Percentiles rank a stretch among this genome's conserved stretches.
These are phyloP conservation scores for Peronosclerospora sorghi DNA, from an alignment of 352 stramenopile species.

Conservation along the genomic window DNA sequence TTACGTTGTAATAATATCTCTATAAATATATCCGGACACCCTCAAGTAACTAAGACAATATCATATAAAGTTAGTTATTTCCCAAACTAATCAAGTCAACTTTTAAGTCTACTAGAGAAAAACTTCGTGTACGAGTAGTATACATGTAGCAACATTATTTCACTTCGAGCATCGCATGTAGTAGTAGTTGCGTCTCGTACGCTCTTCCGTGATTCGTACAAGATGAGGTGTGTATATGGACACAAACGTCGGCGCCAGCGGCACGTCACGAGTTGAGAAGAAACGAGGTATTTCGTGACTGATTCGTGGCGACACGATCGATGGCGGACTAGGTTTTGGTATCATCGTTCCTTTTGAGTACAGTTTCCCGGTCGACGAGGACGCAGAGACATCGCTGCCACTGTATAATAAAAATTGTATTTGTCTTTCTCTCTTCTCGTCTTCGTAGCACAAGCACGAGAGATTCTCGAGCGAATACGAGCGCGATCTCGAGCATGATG, in stretches of 20 bases:
- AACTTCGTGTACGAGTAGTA: no score
- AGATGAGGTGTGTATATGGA: conserved; percentile 27
- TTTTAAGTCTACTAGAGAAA: no score
- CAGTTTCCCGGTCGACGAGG: conserved; percentile 15
- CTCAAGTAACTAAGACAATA: no score
- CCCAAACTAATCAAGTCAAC: no score
- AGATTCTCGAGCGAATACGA: conserved; percentile 10
- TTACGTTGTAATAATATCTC: no score
- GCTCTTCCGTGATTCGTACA: conserved; percentile 24
- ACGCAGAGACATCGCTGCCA: conserved; percentile 27
- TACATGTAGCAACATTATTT: conserved; percentile 6
- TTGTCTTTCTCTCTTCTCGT: conserved; percentile 22
- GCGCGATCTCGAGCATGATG: conserved; percentile 12
- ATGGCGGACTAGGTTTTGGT: no score
- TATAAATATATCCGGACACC: no score
- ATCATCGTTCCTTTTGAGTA: conserved; percentile 11
- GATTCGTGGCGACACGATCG: conserved; percentile 25
- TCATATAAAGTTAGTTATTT: no score
- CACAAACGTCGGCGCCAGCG: conserved; percentile 19
- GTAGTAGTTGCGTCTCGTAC: conserved; percentile 15
- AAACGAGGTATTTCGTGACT: conserved; percentile 43
- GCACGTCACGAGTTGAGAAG: conserved; percentile 35
- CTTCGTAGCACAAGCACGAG: conserved; percentile 20
- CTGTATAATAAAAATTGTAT: conserved; percentile 54
- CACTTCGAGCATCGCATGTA: conserved; percentile 17